These are phyloP conservation scores for Populus alba DNA, from an alignment of 345 rosid species.

Conservation along the genomic window DNA sequence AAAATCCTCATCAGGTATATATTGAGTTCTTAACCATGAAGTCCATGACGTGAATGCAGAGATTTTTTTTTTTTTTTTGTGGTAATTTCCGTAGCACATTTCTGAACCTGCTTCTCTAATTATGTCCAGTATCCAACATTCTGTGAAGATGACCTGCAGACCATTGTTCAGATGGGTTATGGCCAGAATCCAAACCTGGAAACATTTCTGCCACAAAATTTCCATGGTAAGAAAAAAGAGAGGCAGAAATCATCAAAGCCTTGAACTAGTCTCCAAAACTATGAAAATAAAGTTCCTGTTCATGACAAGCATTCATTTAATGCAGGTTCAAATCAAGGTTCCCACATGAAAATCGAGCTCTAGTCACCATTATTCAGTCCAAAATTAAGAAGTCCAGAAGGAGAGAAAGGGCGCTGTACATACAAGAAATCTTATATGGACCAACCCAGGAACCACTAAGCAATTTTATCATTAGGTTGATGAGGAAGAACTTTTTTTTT, in stretches of 20 bases:
- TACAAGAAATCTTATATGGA: conserved; percentile 44
- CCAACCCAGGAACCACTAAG: conserved; percentile 14
- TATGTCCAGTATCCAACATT: conserved; percentile 48
- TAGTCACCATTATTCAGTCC: conserved; percentile 41
- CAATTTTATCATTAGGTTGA: conserved; percentile 18
- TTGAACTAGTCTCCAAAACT: neutral
- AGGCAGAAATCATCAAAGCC: no score
- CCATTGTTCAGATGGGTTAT: conserved; percentile 76
- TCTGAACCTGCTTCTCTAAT: conserved; percentile 6
- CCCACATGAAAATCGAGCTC: conserved; percentile 58
- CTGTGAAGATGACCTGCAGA: conserved; percentile 70
- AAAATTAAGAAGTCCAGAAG: conserved; percentile 23
- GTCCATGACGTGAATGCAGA: no score
- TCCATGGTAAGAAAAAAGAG: conserved; percentile 33
- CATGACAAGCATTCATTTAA: conserved; percentile 14
- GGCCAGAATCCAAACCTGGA: conserved; percentile 40
- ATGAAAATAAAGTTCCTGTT: neutral
- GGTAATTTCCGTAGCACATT: neutral
- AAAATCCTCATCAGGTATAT: conserved; percentile 44
- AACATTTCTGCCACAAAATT: conserved; percentile 24
- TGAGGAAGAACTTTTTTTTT: conserved; percentile 13
- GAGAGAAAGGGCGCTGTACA: conserved; percentile 47
- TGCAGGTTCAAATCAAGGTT: conserved; percentile 53
- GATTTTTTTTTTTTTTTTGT: no score
- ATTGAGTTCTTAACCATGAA: neutral